These are phyloP conservation scores for Lentinula edodes DNA, from an alignment of 768 basidiomycete species.

Conservation along the genomic window DNA sequence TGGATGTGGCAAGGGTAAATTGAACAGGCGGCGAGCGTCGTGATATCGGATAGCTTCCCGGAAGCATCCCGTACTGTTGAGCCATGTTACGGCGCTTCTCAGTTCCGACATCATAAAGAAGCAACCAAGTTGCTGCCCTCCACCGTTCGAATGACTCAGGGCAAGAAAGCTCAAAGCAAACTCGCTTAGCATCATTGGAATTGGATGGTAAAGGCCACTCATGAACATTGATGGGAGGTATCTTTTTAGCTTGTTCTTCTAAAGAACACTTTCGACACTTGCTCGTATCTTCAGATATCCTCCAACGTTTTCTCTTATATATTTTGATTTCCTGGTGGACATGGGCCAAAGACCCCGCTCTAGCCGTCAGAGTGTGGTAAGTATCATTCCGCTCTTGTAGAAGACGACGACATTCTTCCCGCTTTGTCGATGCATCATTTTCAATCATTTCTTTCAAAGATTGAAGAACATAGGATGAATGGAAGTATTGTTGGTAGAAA, in stretches of 20 bases:
- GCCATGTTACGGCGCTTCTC: background rate
- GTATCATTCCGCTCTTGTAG: background rate
- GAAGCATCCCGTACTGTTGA: constrained; percentile 13
- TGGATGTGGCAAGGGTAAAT: constrained; percentile 29
- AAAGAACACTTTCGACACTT: constrained; percentile 24
- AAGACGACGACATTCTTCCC: constrained; percentile 10
- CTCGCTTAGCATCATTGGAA: constrained; percentile 15
- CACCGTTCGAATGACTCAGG: constrained; percentile 36
- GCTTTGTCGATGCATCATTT: constrained; percentile 9
- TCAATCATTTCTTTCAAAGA: constrained; percentile 22
- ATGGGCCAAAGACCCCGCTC: background rate
- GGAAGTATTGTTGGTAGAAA: constrained; percentile 32
- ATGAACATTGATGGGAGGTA: constrained; percentile 24
- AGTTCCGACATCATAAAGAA: constrained; percentile 31
- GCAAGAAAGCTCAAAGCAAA: constrained; percentile 37
- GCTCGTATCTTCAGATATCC: constrained; percentile 2
- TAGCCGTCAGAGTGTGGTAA: background rate
- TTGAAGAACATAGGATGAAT: constrained; percentile 14
- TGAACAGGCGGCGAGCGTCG: constrained; percentile 8
- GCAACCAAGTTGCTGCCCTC: constrained; percentile 33
- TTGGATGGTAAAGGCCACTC: constrained; percentile 43
- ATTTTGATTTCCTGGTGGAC: background rate
- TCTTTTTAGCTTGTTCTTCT: constrained; percentile 1
- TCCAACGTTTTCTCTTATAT: background rate
- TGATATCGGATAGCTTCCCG: constrained; percentile 7